A percentile compares a stretch with the other conserved stretches of the same genome.
Evolutionary conservation across 345 rosid genomes (phyloP).

Genomic region (Gossypium longicalyx): DNA sequence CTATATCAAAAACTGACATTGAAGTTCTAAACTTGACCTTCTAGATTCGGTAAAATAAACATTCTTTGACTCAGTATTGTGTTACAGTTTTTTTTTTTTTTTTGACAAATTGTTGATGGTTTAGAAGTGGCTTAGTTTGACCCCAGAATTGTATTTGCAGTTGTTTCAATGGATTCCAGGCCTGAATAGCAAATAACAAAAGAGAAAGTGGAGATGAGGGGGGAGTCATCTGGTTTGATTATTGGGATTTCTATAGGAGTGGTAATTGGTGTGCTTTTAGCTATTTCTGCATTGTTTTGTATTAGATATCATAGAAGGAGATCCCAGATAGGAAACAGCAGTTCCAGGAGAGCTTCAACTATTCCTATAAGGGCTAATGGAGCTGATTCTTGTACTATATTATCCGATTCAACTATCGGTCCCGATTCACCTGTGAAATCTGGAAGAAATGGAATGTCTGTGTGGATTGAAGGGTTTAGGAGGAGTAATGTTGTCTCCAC

Average conservation of each 20-base stretch:
- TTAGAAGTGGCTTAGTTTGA: slow-evolving; percentile 17
- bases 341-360: slow-evolving; percentile 71
- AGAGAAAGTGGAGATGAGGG: slow-evolving; percentile 53
- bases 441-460: slow-evolving; percentile 52
- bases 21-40: slow-evolving; percentile 18
- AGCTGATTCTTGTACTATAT: slow-evolving; percentile 55
- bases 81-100: background rate
- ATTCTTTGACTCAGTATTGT: slow-evolving; percentile 4
- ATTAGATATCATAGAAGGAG: slow-evolving; percentile 64
- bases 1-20: background rate
- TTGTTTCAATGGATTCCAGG: slow-evolving; percentile 39
- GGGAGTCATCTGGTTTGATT: slow-evolving; percentile 76
- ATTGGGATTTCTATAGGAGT: slow-evolving; percentile 86
- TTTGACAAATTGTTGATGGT: slow-evolving; percentile 5
- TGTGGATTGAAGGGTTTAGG: slow-evolving; percentile 81
- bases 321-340: slow-evolving; percentile 87
- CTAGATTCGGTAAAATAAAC: slow-evolving; percentile 9
- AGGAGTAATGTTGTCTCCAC: slow-evolving; percentile 51
- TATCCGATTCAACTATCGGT: slow-evolving; percentile 80
- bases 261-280: slow-evolving; percentile 84
- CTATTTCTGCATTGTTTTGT: slow-evolving; percentile 55
- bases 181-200: slow-evolving; percentile 28
- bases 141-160: slow-evolving; percentile 31
- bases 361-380: slow-evolving; percentile 83
- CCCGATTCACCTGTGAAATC: slow-evolving; percentile 87